Evolutionary conservation across 768 basidiomycete species (phyloP).

Genomic region (Collybia sordida): DNA sequence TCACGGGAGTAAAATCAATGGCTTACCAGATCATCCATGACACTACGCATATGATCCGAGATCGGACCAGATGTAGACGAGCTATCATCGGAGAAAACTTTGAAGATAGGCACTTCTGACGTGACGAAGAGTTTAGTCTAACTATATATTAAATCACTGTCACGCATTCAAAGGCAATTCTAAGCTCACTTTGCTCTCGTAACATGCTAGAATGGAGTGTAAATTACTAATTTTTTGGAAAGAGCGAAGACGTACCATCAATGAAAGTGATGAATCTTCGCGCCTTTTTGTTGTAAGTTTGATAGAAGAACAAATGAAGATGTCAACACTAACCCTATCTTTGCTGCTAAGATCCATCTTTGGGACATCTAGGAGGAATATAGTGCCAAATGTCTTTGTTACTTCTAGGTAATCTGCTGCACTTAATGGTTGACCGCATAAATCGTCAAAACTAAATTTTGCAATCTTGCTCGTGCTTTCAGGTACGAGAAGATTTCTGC

Average conservation of each 20-base stretch:
- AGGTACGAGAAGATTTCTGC: constrained; percentile 76
- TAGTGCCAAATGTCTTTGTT: constrained; percentile 80
- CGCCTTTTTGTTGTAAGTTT: constrained; percentile 47
- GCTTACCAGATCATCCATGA: constrained; percentile 93
- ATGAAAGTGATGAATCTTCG: constrained; percentile 97
- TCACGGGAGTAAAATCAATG: constrained; percentile 5
- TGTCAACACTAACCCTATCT: constrained; percentile 61
- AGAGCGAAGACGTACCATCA: constrained; percentile 58
- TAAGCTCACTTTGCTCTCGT: constrained; percentile 74
- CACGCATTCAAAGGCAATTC: constrained; percentile 1
- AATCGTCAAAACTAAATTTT: constrained; percentile 79
- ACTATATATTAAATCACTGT: neutral
- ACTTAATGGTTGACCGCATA: constrained; percentile 87
- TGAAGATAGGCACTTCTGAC: constrained; percentile 88
- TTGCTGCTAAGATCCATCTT: constrained; percentile 86
- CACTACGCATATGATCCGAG: constrained; percentile 85
- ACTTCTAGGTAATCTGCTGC: constrained; percentile 97
- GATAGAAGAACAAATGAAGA: constrained; percentile 2
- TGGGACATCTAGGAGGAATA: constrained; percentile 86
- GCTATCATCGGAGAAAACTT: constrained; percentile 81
- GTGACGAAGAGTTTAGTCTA: constrained; percentile 90
- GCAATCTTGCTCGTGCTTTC: constrained; percentile 81
- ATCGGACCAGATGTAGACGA: constrained; percentile 38
- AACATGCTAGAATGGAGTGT: constrained; percentile 59
- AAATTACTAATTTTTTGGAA: constrained; percentile 1